A percentile compares a stretch with the other conserved stretches of the same genome.
phyloP scores from a whole-genome alignment of 495 filamentous ascomycete genomes.

The Bacidia rubella region DNA sequence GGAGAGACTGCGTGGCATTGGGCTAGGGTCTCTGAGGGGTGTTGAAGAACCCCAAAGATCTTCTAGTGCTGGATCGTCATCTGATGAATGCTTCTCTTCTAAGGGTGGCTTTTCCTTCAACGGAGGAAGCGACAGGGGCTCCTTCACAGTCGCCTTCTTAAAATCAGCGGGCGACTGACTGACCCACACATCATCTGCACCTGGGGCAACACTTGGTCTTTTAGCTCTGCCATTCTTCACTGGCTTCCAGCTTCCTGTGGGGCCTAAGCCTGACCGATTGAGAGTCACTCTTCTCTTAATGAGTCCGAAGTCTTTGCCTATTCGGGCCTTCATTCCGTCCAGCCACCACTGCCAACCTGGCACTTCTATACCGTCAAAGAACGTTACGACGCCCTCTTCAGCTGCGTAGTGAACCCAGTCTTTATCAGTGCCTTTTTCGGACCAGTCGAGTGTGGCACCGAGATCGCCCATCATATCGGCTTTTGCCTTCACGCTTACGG shows the following conservation, averaged over 20 bases:
- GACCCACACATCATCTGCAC: not conserved
- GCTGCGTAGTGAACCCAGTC: slow-evolving; percentile 8
- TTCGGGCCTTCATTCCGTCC: slow-evolving; percentile 4
- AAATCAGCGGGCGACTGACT: not conserved
- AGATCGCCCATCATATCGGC: slow-evolving; percentile 12
- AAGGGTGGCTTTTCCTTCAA: not conserved
- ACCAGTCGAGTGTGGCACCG: slow-evolving; percentile 7
- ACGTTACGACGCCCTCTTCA: slow-evolving; percentile 4
- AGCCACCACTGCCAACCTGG: slow-evolving; percentile 9
- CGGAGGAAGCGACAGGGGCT: not conserved
- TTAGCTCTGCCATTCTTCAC: not conserved
- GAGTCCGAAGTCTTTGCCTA: slow-evolving; percentile 4
- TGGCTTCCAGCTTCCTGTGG: slow-evolving; percentile 5
- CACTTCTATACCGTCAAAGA: slow-evolving; percentile 11
- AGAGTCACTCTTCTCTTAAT: not conserved
- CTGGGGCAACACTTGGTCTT: slow-evolving; percentile 1
- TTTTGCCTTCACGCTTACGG: slow-evolving; percentile 9
- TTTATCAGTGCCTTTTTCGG: slow-evolving; percentile 7
- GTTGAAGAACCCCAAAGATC: slow-evolving; percentile 6
- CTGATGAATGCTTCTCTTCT: not conserved
- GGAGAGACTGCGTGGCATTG: slow-evolving; percentile 1
- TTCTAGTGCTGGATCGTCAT: not conserved
- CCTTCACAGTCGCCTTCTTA: not conserved
- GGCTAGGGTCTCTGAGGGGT: not conserved
- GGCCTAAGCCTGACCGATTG: slow-evolving; percentile 1